A percentile compares a stretch with the other conserved stretches of the same genome.
phyloP scores from a whole-genome alignment of 2,329 filamentous ascomycete species.

The Fusarium floridanum region DNA sequence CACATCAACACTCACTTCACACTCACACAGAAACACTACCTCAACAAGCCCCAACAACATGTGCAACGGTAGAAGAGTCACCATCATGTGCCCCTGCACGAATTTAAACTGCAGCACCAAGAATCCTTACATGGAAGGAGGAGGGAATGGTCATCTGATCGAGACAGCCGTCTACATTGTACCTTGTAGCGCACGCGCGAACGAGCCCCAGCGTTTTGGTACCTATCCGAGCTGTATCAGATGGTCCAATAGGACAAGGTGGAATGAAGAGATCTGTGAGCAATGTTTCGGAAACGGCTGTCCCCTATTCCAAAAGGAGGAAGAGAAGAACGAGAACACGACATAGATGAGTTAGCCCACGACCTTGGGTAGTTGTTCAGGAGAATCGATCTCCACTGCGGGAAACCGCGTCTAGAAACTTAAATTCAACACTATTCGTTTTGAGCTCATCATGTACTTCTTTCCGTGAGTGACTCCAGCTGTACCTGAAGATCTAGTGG shows the following conservation, averaged over 20 bases:
- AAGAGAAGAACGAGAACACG: not conserved
- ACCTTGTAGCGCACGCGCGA: not conserved
- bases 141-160: not conserved
- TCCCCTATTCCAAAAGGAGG: not conserved
- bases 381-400: not conserved
- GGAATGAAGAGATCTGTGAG: not conserved
- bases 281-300: not conserved
- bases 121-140: not conserved
- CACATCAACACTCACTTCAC: not conserved
- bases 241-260: not conserved
- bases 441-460: too few species aligned
- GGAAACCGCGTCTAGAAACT: not conserved
- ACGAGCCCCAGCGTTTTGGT: not conserved
- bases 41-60: not conserved
- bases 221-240: not conserved
- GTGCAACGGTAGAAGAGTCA: not conserved
- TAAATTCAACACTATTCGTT: not conserved
- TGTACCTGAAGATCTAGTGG: conserved; percentile 9
- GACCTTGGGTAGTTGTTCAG: not conserved
- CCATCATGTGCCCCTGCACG: not conserved
- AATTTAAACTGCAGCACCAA: not conserved
- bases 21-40: not conserved
- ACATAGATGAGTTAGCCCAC: not conserved
- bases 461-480: not conserved
- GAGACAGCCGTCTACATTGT: not conserved